A percentile compares a stretch with the other conserved stretches of the same genome.
Conservation (phyloP, 2,329 filamentous ascomycete genomes). For the Amauroascus niger region DNA sequence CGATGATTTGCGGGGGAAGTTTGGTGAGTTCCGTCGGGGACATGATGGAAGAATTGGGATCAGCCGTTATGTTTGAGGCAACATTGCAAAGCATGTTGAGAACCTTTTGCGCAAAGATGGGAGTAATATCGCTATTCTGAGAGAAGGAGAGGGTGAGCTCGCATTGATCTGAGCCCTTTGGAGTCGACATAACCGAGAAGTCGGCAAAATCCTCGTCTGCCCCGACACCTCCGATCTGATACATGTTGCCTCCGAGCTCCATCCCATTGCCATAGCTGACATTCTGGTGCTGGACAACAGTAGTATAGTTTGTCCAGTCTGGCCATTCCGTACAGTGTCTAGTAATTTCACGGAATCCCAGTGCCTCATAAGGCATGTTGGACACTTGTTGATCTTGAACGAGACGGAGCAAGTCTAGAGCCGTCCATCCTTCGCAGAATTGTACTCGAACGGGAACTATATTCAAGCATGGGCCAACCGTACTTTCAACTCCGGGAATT, state of each 20-base stretch:
- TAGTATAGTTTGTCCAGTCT: constrained; percentile 35
- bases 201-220: constrained; percentile 35
- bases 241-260: constrained; percentile 31
- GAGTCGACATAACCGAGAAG: constrained; percentile 33
- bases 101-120: constrained; percentile 28
- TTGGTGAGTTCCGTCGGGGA: constrained; percentile 27
- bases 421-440: constrained; percentile 45
- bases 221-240: constrained; percentile 33
- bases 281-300: constrained; percentile 34
- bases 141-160: constrained; percentile 33
- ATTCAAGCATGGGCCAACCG: constrained; percentile 58
- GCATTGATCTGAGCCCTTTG: constrained; percentile 26
- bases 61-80: constrained; percentile 29
- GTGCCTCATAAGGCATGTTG: constrained; percentile 46
- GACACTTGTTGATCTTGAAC: constrained; percentile 51
- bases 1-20: constrained; percentile 28
- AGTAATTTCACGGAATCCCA: constrained; percentile 48
- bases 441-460: constrained; percentile 55
- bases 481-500: constrained; percentile 45
- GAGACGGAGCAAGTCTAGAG: constrained; percentile 43
- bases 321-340: constrained; percentile 36
- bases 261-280: constrained; percentile 30
- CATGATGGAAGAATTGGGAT: constrained; percentile 28
- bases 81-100: constrained; percentile 36
- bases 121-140: constrained; percentile 28